Percentiles rank a stretch among this genome's conserved stretches.
These are phyloP conservation scores for Metarhizium anisopliae DNA, from an alignment of 2,329 filamentous ascomycete genomes.

Conservation along the genomic window DNA sequence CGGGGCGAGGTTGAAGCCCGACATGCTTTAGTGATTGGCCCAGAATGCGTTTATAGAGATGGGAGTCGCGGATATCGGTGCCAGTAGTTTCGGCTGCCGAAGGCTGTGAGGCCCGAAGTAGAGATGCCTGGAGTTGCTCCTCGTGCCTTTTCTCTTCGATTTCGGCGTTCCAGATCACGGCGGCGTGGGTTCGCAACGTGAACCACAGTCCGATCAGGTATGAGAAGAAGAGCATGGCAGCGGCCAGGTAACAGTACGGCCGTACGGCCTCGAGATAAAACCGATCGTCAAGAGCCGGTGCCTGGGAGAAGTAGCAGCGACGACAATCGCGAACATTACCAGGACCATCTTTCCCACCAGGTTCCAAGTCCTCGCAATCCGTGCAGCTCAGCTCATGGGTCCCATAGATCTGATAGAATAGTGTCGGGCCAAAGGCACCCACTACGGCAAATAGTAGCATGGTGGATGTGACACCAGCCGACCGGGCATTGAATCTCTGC, in stretches of 20 bases:
- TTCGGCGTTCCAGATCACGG: constrained; percentile 92
- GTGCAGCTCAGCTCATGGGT: constrained; percentile 91
- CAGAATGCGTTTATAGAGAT: constrained; percentile 86
- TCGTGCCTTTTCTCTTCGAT: constrained; percentile 65
- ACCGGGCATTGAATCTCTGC: constrained; percentile 94
- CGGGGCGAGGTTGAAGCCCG: constrained; percentile 52
- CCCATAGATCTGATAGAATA: constrained; percentile 98
- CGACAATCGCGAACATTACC: constrained; percentile 64
- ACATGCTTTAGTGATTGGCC: constrained; percentile 83
- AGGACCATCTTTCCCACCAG: constrained; percentile 19
- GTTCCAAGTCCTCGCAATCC: constrained; percentile 42
- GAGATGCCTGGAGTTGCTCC: constrained; percentile 31
- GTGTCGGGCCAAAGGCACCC: constrained; percentile 85
- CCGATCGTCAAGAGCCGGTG: constrained; percentile 70
- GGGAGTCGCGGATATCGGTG: constrained; percentile 73
- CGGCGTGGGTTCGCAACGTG: constrained; percentile 88
- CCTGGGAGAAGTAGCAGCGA: constrained; percentile 88
- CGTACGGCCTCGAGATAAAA: constrained; percentile 89
- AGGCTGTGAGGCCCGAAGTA: constrained; percentile 25
- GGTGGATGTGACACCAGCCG: constrained; percentile 91
- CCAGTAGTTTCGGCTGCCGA: constrained; percentile 38
- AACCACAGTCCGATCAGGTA: constrained; percentile 94
- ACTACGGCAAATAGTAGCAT: constrained; percentile 97
- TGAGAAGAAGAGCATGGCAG: constrained; percentile 77
- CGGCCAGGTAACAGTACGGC: constrained; percentile 87